These are phyloP conservation scores for Mrakia hoshinonis DNA, from an alignment of 768 basidiomycete genomes.

Conservation along the genomic window DNA sequence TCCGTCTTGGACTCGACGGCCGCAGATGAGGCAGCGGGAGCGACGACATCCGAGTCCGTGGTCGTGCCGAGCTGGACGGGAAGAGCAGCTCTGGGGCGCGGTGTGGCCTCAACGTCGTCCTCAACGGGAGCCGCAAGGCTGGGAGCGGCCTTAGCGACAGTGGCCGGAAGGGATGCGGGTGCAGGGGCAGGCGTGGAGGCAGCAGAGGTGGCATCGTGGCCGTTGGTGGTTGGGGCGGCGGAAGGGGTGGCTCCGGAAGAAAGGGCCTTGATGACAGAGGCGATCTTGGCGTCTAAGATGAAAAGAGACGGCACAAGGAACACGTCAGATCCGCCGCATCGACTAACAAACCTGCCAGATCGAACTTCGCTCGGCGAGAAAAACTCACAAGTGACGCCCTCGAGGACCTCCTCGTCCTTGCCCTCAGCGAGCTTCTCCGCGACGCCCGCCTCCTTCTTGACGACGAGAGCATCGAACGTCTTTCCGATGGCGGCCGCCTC, in stretches of 20 bases:
- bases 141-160: neutral
- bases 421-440: conserved; percentile 27
- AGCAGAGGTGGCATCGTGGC: neutral
- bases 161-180: neutral
- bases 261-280: neutral
- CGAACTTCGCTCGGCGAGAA: neutral
- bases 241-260: neutral
- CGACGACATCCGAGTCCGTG: neutral
- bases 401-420: conserved; percentile 29
- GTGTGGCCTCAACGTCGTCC: too few species aligned
- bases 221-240: conserved; percentile 1
- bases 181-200: neutral
- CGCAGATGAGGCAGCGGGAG: neutral
- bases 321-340: neutral
- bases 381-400: conserved; percentile 33
- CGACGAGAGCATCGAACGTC: conserved; percentile 31
- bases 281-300: neutral
- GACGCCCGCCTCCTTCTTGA: conserved; percentile 33
- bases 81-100: neutral
- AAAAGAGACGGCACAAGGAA: neutral
- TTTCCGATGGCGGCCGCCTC: conserved; percentile 33
- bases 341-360: too few species aligned
- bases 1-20: conserved; percentile 11
- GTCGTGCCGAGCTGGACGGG: neutral
- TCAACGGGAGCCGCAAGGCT: neutral